These are phyloP conservation scores for Climacium dendroides DNA, from an alignment of 225 moss, liverwort and hornwort species.

Conservation along the genomic window DNA sequence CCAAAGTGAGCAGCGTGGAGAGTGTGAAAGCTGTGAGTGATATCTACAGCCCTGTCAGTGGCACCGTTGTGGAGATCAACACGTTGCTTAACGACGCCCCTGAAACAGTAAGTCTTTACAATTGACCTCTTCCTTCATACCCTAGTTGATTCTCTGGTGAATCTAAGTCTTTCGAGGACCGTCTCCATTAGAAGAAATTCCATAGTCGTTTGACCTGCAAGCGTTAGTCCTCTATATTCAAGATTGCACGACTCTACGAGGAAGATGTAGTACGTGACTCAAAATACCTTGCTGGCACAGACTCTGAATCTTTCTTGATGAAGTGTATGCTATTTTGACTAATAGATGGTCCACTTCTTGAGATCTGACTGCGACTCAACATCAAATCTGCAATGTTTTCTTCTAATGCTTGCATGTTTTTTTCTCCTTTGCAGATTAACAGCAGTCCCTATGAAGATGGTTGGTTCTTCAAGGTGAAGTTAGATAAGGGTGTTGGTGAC, in stretches of 20 bases:
- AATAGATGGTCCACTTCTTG: not conserved
- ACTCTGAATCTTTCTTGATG: not conserved
- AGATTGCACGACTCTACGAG: too few relatives aligned
- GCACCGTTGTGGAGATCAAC: conserved; percentile 28
- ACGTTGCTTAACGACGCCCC: not conserved
- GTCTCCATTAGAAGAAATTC: not conserved
- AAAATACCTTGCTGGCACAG: not conserved
- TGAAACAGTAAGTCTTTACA: conserved; percentile 6
- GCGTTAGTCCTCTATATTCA: not conserved
- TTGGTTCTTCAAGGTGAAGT: conserved; percentile 45
- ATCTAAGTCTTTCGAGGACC: not conserved
- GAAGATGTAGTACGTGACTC: not conserved
- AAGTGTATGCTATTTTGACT: not conserved
- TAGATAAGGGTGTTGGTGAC: not conserved
- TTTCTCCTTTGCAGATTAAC: conserved; percentile 16
- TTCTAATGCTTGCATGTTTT: not conserved
- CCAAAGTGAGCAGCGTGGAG: conserved; percentile 27
- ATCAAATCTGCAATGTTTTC: not conserved
- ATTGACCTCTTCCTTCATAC: not conserved
- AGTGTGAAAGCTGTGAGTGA: conserved; percentile 60
- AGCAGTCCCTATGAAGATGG: conserved; percentile 27
- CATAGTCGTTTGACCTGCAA: not conserved
- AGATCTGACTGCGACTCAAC: not conserved
- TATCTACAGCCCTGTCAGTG: conserved; percentile 18
- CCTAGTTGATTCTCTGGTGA: not conserved